Conservation (phyloP, 495 filamentous ascomycete genomes). For the Xylona heveae region DNA sequence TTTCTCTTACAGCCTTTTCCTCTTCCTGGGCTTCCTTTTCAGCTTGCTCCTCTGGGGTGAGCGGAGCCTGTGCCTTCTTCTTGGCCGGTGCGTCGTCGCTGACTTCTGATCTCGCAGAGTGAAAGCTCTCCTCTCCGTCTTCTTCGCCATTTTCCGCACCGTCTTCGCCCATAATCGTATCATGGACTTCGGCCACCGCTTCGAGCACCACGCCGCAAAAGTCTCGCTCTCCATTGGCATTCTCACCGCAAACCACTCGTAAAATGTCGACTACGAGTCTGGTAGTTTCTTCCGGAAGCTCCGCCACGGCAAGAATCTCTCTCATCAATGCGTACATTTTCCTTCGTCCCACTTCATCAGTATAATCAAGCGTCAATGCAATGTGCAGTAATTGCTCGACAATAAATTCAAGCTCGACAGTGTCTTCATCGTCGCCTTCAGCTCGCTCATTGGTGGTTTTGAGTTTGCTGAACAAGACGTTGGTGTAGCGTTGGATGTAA, state of each 20-base stretch:
- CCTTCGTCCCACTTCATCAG: constrained; percentile 79
- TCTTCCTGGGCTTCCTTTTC: constrained; percentile 14
- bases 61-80: constrained; percentile 1
- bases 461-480: constrained; percentile 49
- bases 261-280: constrained; percentile 72
- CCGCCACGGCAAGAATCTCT: constrained; percentile 63
- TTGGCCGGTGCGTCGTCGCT: constrained; percentile 30
- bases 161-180: constrained; percentile 42
- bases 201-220: constrained; percentile 87
- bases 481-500: constrained; percentile 58
- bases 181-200: constrained; percentile 87
- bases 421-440: constrained; percentile 48
- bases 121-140: constrained; percentile 58
- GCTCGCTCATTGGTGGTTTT: constrained; percentile 27
- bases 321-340: constrained; percentile 86
- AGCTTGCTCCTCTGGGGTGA: not conserved
- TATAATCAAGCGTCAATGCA: constrained; percentile 75
- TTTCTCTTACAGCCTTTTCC: constrained; percentile 64
- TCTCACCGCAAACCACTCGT: constrained; percentile 54
- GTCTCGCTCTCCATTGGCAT: constrained; percentile 65
- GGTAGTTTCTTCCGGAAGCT: constrained; percentile 80
- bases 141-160: constrained; percentile 28
- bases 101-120: constrained; percentile 71
- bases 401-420: constrained; percentile 74
- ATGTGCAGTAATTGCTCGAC: constrained; percentile 91